A percentile compares a stretch with the other conserved stretches of the same genome.
Evolutionary conservation across 176 grass and related monocot species (phyloP).

Genomic region (Coix lacrymajobi): DNA sequence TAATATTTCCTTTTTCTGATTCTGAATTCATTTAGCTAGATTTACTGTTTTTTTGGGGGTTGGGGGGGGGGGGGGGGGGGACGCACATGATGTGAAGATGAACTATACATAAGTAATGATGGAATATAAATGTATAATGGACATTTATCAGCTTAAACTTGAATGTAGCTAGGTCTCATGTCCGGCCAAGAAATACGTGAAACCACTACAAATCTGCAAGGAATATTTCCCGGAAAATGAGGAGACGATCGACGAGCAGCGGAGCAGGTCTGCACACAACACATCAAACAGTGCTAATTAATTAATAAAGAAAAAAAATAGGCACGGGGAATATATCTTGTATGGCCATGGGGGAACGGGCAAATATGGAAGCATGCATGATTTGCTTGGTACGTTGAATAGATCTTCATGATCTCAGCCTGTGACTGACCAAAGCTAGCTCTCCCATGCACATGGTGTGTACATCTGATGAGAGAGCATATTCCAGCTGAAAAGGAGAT

Average conservation of each 20-base stretch:
- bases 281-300: slow-evolving; percentile 14
- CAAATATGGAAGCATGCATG: background rate
- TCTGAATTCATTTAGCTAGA: background rate
- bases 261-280: background rate
- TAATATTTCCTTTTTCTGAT: background rate
- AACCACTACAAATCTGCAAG: background rate
- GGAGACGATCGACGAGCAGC: no score
- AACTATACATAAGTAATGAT: background rate
- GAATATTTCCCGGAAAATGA: background rate
- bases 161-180: background rate
- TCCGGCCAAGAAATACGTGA: background rate
- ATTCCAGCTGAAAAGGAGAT: slow-evolving; percentile 14
- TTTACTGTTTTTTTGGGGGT: background rate
- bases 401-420: background rate
- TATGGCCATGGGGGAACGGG: background rate
- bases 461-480: slow-evolving; percentile 5
- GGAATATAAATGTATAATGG: background rate
- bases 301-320: slow-evolving; percentile 11
- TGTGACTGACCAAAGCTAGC: background rate
- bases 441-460: slow-evolving; percentile 25
- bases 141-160: background rate
- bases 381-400: background rate
- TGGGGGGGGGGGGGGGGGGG: no score
- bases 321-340: background rate
- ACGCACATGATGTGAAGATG: background rate